Evolutionary conservation across 176 grass and related monocot species (phyloP).

Genomic region (Ampelocalamus luodianensis): DNA sequence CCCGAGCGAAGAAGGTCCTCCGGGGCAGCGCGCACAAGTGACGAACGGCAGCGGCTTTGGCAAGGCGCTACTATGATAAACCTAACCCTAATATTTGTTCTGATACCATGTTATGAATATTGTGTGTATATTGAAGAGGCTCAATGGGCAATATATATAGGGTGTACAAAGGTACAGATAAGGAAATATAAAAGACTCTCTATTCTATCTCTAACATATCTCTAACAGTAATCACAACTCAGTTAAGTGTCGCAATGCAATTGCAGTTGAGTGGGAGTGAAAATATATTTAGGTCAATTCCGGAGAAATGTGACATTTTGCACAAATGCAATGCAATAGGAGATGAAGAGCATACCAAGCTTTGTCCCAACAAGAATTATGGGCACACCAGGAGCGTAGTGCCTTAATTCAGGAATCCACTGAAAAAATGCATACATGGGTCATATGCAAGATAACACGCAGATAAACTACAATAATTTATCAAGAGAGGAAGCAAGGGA

Average conservation of each 20-base stretch:
- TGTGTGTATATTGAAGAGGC: no score
- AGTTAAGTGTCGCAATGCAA: not conserved
- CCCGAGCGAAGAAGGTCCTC: no score
- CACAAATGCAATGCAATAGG: slow-evolving; percentile 12
- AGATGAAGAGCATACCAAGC: slow-evolving; percentile 55
- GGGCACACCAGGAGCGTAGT: slow-evolving; percentile 82
- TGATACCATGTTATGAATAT: no score
- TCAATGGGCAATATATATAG: no score
- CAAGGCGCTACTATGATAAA: no score
- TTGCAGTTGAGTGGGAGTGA: not conserved
- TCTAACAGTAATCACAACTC: not conserved
- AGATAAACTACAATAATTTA: not conserved
- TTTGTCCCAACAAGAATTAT: slow-evolving; percentile 79
- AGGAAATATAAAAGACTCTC: no score
- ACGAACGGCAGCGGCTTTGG: no score
- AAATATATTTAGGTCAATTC: not conserved
- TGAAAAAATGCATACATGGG: slow-evolving; percentile 32
- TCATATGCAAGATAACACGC: slow-evolving; percentile 35
- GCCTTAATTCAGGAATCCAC: slow-evolving; percentile 82
- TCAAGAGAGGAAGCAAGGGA: slow-evolving; percentile 6
- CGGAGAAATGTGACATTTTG: not conserved
- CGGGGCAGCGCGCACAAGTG: no score
- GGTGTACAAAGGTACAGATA: no score
- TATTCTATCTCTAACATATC: no score
- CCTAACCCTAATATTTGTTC: no score